phyloP scores from a whole-genome alignment of 1,139 yeast genomes.

The Geotrichum citri-aurantii region DNA sequence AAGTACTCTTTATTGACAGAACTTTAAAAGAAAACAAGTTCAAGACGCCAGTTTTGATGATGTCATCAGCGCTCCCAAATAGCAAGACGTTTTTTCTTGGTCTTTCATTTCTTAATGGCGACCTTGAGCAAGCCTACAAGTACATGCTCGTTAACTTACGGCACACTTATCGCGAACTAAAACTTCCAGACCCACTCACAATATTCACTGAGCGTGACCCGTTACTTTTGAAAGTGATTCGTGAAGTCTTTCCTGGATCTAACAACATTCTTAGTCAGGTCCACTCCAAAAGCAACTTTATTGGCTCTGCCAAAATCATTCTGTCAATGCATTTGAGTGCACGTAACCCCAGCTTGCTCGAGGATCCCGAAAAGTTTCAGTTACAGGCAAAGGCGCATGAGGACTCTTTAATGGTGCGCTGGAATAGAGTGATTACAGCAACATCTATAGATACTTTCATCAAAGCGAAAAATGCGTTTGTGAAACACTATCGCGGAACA shows the following conservation, averaged over 20 bases:
- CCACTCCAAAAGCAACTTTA: neutral
- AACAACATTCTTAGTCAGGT: neutral
- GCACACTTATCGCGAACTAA: neutral
- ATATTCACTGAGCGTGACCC: neutral
- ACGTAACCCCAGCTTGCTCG: neutral
- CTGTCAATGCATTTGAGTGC: neutral
- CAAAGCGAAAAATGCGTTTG: neutral
- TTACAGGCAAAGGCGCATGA: neutral
- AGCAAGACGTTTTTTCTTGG: neutral
- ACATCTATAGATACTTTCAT: neutral
- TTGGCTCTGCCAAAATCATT: neutral
- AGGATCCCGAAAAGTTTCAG: neutral
- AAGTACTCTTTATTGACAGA: neutral
- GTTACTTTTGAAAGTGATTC: neutral
- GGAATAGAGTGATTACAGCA: neutral
- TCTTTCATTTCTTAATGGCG: neutral
- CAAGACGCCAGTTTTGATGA: neutral
- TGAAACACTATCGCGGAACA: neutral
- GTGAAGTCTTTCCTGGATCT: constrained; percentile 2
- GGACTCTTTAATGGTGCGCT: neutral
- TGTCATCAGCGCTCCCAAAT: neutral
- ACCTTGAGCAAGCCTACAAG: neutral
- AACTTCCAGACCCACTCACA: neutral
- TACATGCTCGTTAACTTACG: neutral
- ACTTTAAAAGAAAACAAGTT: neutral